Percentiles rank a stretch among this genome's conserved stretches.
These are phyloP conservation scores for Fonsecaea erecta DNA, from an alignment of 2,329 filamentous ascomycete species.

Conservation along the genomic window DNA sequence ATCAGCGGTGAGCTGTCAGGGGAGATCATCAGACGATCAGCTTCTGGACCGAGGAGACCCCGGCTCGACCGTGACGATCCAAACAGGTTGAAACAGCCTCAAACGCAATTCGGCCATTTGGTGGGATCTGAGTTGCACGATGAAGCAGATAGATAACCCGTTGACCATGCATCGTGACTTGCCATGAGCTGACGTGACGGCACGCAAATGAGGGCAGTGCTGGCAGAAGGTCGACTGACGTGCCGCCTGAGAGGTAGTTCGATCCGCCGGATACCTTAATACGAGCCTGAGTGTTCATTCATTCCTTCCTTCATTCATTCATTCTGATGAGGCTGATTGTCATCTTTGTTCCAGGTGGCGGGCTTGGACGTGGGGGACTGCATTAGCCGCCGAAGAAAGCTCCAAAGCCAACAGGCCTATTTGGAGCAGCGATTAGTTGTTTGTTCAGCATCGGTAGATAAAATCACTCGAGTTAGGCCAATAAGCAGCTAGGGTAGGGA, in stretches of 20 bases:
- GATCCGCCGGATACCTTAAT: not conserved
- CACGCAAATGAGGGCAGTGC: not conserved
- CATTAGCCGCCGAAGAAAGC: not conserved
- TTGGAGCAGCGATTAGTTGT: not conserved
- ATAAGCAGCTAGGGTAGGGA: conserved; percentile 7
- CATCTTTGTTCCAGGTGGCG: not conserved
- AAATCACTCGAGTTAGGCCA: conserved; percentile 12
- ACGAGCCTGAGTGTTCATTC: not conserved
- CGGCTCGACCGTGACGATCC: conserved; percentile 18
- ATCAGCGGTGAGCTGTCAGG: conserved; percentile 9
- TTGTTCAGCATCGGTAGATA: not conserved
- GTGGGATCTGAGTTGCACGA: not conserved
- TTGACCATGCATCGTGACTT: not conserved
- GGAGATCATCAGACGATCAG: conserved; percentile 5
- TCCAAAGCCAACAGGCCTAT: not conserved
- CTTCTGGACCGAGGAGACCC: conserved; percentile 18
- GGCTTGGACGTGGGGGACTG: not conserved
- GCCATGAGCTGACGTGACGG: not conserved
- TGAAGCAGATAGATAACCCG: not conserved
- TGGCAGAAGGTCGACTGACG: not conserved
- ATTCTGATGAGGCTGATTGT: not conserved
- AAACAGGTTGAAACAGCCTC: conserved; percentile 7
- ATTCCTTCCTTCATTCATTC: not conserved
- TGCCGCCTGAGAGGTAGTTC: not conserved
- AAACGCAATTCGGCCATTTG: not conserved